Evolutionary conservation across 2,329 filamentous ascomycete species (phyloP).

Genomic region (Pseudopithomyces chartarum): DNA sequence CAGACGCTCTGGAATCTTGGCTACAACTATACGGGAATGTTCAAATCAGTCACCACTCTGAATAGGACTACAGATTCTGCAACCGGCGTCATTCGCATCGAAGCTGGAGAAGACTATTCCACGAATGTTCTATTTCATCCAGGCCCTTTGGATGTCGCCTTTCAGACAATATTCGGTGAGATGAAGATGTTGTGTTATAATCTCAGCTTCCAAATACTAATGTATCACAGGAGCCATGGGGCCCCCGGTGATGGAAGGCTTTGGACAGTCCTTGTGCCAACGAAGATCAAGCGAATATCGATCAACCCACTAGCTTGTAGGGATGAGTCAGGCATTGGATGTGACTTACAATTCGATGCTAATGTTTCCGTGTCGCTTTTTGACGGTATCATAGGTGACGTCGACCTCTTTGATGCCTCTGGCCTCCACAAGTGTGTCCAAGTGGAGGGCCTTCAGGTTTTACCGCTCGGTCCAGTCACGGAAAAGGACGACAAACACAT

Average conservation of each 20-base stretch:
- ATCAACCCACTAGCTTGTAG: conserved; percentile 17
- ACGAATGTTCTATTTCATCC: too few relatives aligned
- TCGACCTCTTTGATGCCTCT: neutral
- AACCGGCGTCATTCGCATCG: too few relatives aligned
- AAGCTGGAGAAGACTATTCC: too few relatives aligned
- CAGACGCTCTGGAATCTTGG: too few relatives aligned
- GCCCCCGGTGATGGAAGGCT: conserved; percentile 22
- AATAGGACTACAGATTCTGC: too few relatives aligned
- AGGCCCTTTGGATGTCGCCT: too few relatives aligned
- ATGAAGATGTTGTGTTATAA: too few relatives aligned
- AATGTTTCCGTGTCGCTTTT: neutral
- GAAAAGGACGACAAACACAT: conserved; percentile 7
- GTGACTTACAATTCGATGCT: neutral
- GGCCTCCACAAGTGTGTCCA: neutral
- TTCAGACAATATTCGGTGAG: too few relatives aligned
- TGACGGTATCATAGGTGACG: neutral
- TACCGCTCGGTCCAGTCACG: conserved; percentile 3
- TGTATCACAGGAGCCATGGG: too few relatives aligned
- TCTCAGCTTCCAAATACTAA: too few relatives aligned
- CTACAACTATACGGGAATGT: too few relatives aligned
- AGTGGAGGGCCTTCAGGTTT: conserved; percentile 11
- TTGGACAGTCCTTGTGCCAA: conserved; percentile 12
- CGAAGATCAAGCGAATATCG: conserved; percentile 20
- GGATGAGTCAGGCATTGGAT: neutral
- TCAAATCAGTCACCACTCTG: too few relatives aligned